Base-by-base conservation (phyloP, 2,329 filamentous ascomycete species). In the Pestalotiopsis sp. region DNA sequence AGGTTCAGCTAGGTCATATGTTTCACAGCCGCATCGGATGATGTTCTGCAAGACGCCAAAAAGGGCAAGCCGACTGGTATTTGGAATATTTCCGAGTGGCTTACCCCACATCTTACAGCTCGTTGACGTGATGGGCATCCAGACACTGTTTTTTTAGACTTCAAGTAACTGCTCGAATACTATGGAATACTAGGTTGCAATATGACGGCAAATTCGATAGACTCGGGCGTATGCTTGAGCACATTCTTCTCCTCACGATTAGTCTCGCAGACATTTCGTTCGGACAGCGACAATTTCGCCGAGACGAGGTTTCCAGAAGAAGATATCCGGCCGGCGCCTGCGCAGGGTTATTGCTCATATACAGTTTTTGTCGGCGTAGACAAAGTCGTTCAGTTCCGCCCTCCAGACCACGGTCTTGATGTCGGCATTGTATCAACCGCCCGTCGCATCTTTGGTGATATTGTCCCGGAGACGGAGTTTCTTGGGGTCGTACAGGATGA, bases 311-410 rank as follows among this genome's bases (percentile, higher is more conserved):
- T 81, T 63, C 59, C 59, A 17, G 77, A 80, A 0, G 65, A 69
- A n/a, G 65, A 72, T 3, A 73, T 83, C 31, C 70, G 72, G 3
- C 77, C 81, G 2, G 77, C 78, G 7, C 72, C 78, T 6, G 78
- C 78, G 4, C 86, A 87, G 71, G 86, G 85, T 20, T 86, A 84
- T 70, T 88, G 86, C 71, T 87, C 85, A 2, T 83, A 86, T 71
- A 87, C 86, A 0, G 70, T 87, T 6, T 75, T 78, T 27, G 75
- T 84, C 17, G 80, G 80, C 11, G 70, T 76, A 4, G 73, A 79
- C n/a, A 73, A 70, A 13, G 75, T 86, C 61, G 71, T 87, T 4
- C 86, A 88, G 73, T 86, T 88, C 69, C 82, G 86, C 2, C 84
- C 85, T 6, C 60, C 71, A 1, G 76, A 73, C 3, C 83, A 86